Percentiles rank a stretch among this genome's conserved stretches.
These are phyloP conservation scores for Termitomyces sp. DNA, from an alignment of 768 basidiomycete species.

Conservation along the genomic window DNA sequence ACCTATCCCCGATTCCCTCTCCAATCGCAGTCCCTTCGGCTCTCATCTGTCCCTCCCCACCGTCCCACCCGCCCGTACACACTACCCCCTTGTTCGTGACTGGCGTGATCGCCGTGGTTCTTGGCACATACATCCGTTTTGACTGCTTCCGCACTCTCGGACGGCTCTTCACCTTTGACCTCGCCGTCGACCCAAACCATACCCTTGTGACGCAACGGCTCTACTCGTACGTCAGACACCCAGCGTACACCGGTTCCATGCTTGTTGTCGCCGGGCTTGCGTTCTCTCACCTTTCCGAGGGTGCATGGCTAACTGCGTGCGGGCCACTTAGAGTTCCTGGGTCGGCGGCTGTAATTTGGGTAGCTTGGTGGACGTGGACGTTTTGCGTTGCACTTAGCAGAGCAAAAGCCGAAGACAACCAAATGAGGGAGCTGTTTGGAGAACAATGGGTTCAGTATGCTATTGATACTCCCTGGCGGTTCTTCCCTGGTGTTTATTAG, in stretches of 20 bases:
- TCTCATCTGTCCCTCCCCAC: constrained; percentile 20
- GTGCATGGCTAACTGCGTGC: constrained; percentile 34
- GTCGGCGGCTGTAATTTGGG: constrained; percentile 22
- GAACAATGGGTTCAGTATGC: constrained; percentile 43
- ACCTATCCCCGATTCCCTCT: constrained; percentile 13
- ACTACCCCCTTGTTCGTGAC: constrained; percentile 28
- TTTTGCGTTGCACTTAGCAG: constrained; percentile 37
- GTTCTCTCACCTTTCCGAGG: constrained; percentile 33
- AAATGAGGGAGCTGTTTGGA: constrained; percentile 38
- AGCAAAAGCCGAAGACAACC: constrained; percentile 42
- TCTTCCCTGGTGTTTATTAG: constrained; percentile 38
- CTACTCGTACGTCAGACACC: constrained; percentile 44
- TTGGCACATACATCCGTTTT: constrained; percentile 36
- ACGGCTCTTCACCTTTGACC: constrained; percentile 43
- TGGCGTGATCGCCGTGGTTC: constrained; percentile 28
- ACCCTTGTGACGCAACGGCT: constrained; percentile 37
- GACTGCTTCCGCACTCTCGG: constrained; percentile 40
- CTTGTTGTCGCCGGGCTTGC: constrained; percentile 36
- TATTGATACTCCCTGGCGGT: constrained; percentile 37
- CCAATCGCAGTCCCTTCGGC: constrained; percentile 27
- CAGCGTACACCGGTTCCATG: constrained; percentile 42
- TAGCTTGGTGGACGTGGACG: constrained; percentile 39
- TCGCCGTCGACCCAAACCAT: constrained; percentile 39
- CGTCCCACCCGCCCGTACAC: constrained; percentile 18
- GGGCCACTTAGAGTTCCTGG: constrained; percentile 22